Evolutionary conservation across 1,284 basidiomycete species (phyloP).

Genomic region (Austroboletus novae-zelandiae): DNA sequence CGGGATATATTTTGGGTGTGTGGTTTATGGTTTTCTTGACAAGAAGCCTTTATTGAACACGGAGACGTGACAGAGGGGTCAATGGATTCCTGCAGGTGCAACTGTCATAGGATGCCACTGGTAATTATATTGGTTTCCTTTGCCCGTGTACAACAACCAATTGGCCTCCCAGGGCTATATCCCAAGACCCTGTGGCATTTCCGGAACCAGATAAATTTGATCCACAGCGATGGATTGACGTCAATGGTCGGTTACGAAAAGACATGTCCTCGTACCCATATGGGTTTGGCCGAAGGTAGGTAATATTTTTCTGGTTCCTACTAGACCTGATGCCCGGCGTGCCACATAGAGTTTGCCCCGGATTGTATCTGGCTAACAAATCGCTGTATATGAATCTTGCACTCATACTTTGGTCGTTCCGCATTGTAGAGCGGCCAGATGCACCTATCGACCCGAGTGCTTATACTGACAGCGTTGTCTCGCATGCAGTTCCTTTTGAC

Average conservation of each 20-base stretch:
- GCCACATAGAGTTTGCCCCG: slow-evolving; percentile 20
- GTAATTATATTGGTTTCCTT: slow-evolving; percentile 4
- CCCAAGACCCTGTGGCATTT: slow-evolving; percentile 54
- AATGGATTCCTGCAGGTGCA: slow-evolving; percentile 57
- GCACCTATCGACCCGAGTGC: slow-evolving; percentile 11
- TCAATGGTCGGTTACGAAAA: slow-evolving; percentile 45
- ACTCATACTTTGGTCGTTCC: slow-evolving; percentile 26
- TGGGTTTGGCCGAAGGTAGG: slow-evolving; percentile 59
- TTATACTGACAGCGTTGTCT: slow-evolving; percentile 6
- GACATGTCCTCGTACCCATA: slow-evolving; percentile 53
- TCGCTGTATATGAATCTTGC: slow-evolving; percentile 22
- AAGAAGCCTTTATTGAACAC: background rate
- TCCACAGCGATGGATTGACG: slow-evolving; percentile 55
- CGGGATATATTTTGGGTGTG: slow-evolving; percentile 59
- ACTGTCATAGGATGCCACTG: slow-evolving; percentile 51
- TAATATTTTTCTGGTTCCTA: background rate
- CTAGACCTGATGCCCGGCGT: background rate
- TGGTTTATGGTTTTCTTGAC: background rate
- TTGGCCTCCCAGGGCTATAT: slow-evolving; percentile 40
- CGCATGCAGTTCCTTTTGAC: slow-evolving; percentile 12
- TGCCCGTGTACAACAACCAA: background rate
- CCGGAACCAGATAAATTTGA: slow-evolving; percentile 58
- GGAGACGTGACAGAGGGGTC: slow-evolving; percentile 39
- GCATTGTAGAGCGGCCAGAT: slow-evolving; percentile 11
- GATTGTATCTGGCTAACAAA: slow-evolving; percentile 15